Percentiles rank a stretch among this genome's conserved stretches.
Conservation (phyloP, 176 grass and related monocot genomes). For the Lolium perenne region DNA sequence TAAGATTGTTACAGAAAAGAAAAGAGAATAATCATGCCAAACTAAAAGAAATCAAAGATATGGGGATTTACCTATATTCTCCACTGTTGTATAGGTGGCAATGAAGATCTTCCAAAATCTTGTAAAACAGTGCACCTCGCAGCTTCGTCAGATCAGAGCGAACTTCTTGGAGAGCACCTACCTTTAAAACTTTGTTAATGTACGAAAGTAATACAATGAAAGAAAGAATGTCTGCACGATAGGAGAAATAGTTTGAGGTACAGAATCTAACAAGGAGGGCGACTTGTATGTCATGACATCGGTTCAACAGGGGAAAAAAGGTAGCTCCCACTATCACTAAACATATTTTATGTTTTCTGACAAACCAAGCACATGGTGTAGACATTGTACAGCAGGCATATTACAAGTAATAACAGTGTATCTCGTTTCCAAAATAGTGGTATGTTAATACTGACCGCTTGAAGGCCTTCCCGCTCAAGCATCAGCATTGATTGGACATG, state of each 20-base stretch:
- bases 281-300: neutral
- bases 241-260: conserved; percentile 20
- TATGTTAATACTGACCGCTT: conserved; percentile 74
- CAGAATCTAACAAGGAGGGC: neutral
- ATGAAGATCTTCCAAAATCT: conserved; percentile 97
- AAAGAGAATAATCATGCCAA: conserved; percentile 22
- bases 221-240: conserved; percentile 33
- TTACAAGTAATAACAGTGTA: neutral
- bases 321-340: neutral
- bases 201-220: conserved; percentile 32
- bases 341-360: neutral
- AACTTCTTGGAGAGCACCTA: conserved; percentile 99
- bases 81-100: conserved; percentile 93
- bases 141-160: conserved; percentile 92
- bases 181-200: conserved; percentile 66
- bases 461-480: conserved; percentile 97
- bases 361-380: conserved; percentile 6
- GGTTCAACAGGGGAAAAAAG: neutral
- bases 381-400: conserved; percentile 23
- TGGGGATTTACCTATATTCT: conserved; percentile 66
- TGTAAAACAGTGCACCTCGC: conserved; percentile 88
- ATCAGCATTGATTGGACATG: conserved; percentile 92
- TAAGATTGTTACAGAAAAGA: conserved; percentile 25
- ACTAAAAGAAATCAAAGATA: conserved; percentile 21
- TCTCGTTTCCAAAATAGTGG: conserved; percentile 24